These are phyloP conservation scores for Chalaropsis thielavioides DNA, from an alignment of 2,329 filamentous ascomycete genomes.

Conservation along the genomic window DNA sequence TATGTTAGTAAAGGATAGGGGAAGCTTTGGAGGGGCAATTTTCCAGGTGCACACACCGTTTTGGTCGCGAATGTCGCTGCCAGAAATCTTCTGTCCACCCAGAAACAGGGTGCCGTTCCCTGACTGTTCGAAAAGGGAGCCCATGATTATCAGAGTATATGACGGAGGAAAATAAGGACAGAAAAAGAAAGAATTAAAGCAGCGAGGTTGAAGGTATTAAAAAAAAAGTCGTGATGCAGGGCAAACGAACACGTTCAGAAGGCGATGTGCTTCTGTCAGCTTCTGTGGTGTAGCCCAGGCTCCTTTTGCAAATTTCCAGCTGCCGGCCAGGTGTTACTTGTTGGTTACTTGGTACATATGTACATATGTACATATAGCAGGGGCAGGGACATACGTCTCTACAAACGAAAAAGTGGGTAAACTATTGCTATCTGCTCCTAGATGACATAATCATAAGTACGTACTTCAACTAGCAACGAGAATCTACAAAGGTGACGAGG, in stretches of 20 bases:
- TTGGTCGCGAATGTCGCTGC: slow-evolving; percentile 90
- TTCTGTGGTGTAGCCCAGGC: slow-evolving; percentile 13
- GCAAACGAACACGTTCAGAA: slow-evolving; percentile 16
- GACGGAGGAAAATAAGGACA: neutral
- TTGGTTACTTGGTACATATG: neutral
- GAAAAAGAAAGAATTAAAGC: slow-evolving; percentile 12
- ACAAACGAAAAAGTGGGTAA: neutral
- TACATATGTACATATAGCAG: neutral
- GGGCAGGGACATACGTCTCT: neutral
- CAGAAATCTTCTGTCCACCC: slow-evolving; percentile 93
- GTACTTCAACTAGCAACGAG: neutral
- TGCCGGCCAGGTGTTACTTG: slow-evolving; percentile 5
- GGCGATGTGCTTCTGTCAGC: slow-evolving; percentile 17
- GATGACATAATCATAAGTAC: neutral
- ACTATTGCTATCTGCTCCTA: neutral
- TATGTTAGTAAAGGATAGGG: slow-evolving; percentile 7
- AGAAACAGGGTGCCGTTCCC: slow-evolving; percentile 94
- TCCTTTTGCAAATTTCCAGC: slow-evolving; percentile 9
- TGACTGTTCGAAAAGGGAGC: slow-evolving; percentile 89
- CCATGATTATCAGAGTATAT: slow-evolving; percentile 42
- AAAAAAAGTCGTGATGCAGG: slow-evolving; percentile 13
- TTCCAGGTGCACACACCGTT: slow-evolving; percentile 48
- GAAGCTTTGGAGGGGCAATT: slow-evolving; percentile 14
- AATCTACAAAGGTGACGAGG: too few species aligned
- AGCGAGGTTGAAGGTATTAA: slow-evolving; percentile 2